These are phyloP conservation scores for Solanum okadae DNA, from an alignment of 257 asterid species.

Conservation along the genomic window DNA sequence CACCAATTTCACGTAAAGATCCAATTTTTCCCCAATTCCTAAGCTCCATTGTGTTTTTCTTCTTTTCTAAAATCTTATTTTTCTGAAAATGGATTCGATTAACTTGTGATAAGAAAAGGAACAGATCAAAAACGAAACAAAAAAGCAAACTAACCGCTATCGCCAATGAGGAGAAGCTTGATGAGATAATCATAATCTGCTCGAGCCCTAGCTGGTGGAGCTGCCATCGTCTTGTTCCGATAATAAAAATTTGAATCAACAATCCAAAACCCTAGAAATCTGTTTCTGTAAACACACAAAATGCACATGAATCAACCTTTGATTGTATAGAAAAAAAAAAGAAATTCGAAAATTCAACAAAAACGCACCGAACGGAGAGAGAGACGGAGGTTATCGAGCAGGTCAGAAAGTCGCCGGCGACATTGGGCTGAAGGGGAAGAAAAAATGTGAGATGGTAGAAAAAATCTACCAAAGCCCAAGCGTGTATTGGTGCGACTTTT, in stretches of 20 bases:
- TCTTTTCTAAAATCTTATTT: not conserved
- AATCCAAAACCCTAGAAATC: constrained; percentile 9
- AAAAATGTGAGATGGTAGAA: not conserved
- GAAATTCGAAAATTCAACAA: not conserved
- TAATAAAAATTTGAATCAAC: not conserved
- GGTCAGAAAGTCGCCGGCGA: constrained; percentile 1
- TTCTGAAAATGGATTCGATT: not conserved
- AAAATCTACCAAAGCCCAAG: not conserved
- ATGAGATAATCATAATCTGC: constrained; percentile 27
- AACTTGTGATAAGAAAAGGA: not conserved
- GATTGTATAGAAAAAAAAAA: not conserved
- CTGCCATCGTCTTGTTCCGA: constrained; percentile 8
- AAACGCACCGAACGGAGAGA: not conserved
- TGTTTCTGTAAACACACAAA: not conserved
- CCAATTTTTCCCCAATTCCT: not conserved
- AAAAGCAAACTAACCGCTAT: constrained; percentile 18
- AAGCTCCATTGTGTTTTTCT: not conserved
- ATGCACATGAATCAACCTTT: not conserved
- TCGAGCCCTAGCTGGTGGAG: constrained; percentile 24
- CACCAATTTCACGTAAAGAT: not conserved
- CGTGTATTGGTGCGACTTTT: not conserved
- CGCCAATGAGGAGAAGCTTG: constrained; percentile 26
- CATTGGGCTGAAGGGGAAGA: not conserved
- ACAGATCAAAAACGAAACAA: not conserved
- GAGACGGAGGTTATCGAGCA: not conserved